phyloP scores from a whole-genome alignment of 805 yeast species.

The Lipomyces yamanashiensis region DNA sequence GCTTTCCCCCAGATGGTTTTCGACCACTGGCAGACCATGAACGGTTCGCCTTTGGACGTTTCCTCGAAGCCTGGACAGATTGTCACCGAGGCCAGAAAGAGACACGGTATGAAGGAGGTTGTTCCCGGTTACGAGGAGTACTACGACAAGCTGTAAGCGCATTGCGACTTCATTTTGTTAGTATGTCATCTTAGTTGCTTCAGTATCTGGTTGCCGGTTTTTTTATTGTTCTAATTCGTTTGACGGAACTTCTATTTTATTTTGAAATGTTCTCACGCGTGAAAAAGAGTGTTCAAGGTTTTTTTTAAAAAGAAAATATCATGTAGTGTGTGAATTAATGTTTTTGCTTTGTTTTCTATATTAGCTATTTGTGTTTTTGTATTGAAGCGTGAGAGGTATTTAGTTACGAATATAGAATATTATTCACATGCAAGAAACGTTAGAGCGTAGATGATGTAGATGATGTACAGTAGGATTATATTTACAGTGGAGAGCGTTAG shows the following conservation, averaged over 20 bases:
- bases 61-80: constrained; percentile 70
- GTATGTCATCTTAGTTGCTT: not conserved
- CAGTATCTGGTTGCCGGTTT: not conserved
- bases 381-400: no score
- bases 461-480: no score
- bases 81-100: constrained; percentile 77
- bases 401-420: no score
- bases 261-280: not conserved
- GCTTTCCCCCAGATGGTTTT: constrained; percentile 99
- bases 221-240: not conserved
- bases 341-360: not conserved
- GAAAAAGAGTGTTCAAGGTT: constrained; percentile 5
- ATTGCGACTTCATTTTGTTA: not conserved
- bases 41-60: constrained; percentile 92
- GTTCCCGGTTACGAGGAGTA: constrained; percentile 99
- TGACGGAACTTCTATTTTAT: constrained; percentile 5
- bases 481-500: no score
- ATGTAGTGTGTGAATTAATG: not conserved
- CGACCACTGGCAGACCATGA: constrained; percentile 95
- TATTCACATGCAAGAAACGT: no score
- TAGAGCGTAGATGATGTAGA: no score
- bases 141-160: constrained; percentile 61
- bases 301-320: not conserved
- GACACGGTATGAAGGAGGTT: constrained; percentile 94
- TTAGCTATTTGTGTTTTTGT: no score